Base-by-base conservation (phyloP, 2,329 filamentous ascomycete genomes). In the Mycosphaerella arachidis region DNA sequence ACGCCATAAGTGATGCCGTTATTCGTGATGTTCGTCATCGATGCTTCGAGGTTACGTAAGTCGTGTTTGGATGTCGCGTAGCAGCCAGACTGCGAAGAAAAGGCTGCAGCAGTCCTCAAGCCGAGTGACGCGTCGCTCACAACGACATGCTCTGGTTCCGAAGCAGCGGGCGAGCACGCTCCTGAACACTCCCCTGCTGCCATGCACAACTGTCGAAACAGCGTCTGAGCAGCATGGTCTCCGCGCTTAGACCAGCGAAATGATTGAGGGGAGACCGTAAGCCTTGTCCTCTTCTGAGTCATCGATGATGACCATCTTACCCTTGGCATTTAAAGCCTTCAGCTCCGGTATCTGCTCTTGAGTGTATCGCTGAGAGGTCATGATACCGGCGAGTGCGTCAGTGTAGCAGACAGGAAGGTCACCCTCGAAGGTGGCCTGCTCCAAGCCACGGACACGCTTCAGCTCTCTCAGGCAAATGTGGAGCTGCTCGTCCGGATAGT, bases 401-500 rank as follows among this genome's bases (percentile, higher is more conserved):
- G 67, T 64, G 56, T 67, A 69, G 53, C 58, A 58, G 27, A 52
- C 13, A 1, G 68, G 68, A 46, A 72, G 57, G 56, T 68, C 66
- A 45, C 71, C 71, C 3, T 50, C 55, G 57, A 72, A 67, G 4
- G 18, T 35, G 6, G 69, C 71, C 5, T 53, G 30, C 20, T 62
- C 43, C 33, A 72, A 58, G 18, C 63, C 66, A 37, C 65, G 64
- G 35, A 73, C 55, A 8, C 53, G 57, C 33, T 53, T 57, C 33
- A 72, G 61, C 8, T 40, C 20, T 30, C 57, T 55, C 53, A 73
- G 55, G 53, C 33, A 57, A 3, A n/a, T 18, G 46, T 67, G 64
- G n/a, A 72, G 57, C 13, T 55, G 35, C 12, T 57, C 40, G 56
- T 71, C 70, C 0, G 70, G 70, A 53, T 71, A 71, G 50, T 33